Percentiles rank a stretch among this genome's conserved stretches.
Conservation (phyloP, 805 yeast genomes). For the Brettanomyces custersianus region DNA sequence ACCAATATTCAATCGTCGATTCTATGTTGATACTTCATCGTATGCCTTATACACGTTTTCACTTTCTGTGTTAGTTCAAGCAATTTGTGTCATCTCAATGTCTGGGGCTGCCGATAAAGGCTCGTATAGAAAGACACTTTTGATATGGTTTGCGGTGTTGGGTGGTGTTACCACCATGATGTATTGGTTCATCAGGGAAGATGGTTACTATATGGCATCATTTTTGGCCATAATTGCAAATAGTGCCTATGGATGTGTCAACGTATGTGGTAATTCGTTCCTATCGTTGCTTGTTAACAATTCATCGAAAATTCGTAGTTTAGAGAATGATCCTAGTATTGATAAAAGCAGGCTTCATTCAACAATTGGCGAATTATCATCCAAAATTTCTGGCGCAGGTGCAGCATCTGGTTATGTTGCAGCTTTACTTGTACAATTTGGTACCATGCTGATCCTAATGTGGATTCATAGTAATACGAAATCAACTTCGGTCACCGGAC, state of each 20-base stretch:
- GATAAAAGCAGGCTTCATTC: background rate
- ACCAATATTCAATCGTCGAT: slow-evolving; percentile 20
- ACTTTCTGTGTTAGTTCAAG: slow-evolving; percentile 61
- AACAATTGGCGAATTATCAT: slow-evolving; percentile 18
- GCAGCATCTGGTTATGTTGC: slow-evolving; percentile 64
- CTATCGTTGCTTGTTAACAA: slow-evolving; percentile 52
- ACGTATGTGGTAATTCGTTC: slow-evolving; percentile 71
- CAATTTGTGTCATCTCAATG: slow-evolving; percentile 59
- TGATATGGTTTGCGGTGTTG: slow-evolving; percentile 46
- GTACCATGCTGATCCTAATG: slow-evolving; percentile 40
- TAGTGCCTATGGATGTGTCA: slow-evolving; percentile 66
- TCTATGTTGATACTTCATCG: slow-evolving; percentile 61
- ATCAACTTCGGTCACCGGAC: slow-evolving; percentile 20
- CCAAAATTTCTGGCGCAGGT: slow-evolving; percentile 57
- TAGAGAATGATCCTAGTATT: slow-evolving; percentile 1
- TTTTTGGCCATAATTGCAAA: slow-evolving; percentile 54
- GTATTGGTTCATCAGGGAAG: slow-evolving; percentile 30
- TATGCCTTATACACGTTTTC: slow-evolving; percentile 70
- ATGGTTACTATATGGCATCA: slow-evolving; percentile 40
- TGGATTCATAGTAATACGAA: slow-evolving; percentile 4
- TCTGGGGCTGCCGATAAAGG: slow-evolving; percentile 68
- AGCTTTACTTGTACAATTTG: slow-evolving; percentile 57
- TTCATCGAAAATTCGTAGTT: slow-evolving; percentile 12
- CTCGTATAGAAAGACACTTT: slow-evolving; percentile 44
- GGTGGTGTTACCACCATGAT: slow-evolving; percentile 50